Conservation (phyloP, 2,329 filamentous ascomycete species). For the Diaporthe ampelina region DNA sequence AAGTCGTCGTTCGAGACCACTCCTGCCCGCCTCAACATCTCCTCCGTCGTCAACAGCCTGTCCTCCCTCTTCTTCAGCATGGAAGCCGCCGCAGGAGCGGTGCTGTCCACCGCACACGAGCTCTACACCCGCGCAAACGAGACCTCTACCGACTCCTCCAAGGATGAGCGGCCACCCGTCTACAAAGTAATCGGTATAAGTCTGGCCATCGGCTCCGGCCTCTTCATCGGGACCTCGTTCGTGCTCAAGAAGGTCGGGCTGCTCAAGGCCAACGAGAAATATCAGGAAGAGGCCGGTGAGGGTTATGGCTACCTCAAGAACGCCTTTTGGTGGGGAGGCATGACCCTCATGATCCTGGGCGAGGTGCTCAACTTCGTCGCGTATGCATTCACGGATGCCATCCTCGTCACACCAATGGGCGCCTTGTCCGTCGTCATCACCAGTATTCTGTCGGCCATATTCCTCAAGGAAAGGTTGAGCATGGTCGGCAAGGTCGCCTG, state of each 20-base stretch:
- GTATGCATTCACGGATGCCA: slow-evolving; percentile 85
- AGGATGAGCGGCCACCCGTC: slow-evolving; percentile 58
- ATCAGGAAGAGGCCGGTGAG: slow-evolving; percentile 94
- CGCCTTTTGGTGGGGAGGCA: slow-evolving; percentile 92
- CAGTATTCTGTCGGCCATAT: slow-evolving; percentile 91
- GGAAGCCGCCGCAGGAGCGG: slow-evolving; percentile 83
- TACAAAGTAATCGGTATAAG: slow-evolving; percentile 92
- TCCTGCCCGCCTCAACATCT: neutral
- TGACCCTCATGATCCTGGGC: slow-evolving; percentile 96
- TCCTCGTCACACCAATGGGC: slow-evolving; percentile 62
- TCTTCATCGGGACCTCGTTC: slow-evolving; percentile 96
- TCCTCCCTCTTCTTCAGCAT: slow-evolving; percentile 60
- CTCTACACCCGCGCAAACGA: slow-evolving; percentile 60
- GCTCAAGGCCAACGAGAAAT: slow-evolving; percentile 93
- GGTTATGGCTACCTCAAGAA: slow-evolving; percentile 99
- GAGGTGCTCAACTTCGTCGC: slow-evolving; percentile 98
- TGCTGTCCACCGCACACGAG: slow-evolving; percentile 52
- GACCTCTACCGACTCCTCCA: slow-evolving; percentile 44
- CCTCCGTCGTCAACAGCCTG: slow-evolving; percentile 25
- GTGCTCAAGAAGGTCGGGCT: slow-evolving; percentile 95
- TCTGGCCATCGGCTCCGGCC: slow-evolving; percentile 86
- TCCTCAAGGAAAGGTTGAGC: slow-evolving; percentile 94
- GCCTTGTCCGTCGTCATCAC: slow-evolving; percentile 89
- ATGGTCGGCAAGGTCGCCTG: slow-evolving; percentile 97
- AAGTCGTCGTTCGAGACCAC: slow-evolving; percentile 37